phyloP scores from a whole-genome alignment of 805 yeast genomes.

The Candida tammaniensis region DNA sequence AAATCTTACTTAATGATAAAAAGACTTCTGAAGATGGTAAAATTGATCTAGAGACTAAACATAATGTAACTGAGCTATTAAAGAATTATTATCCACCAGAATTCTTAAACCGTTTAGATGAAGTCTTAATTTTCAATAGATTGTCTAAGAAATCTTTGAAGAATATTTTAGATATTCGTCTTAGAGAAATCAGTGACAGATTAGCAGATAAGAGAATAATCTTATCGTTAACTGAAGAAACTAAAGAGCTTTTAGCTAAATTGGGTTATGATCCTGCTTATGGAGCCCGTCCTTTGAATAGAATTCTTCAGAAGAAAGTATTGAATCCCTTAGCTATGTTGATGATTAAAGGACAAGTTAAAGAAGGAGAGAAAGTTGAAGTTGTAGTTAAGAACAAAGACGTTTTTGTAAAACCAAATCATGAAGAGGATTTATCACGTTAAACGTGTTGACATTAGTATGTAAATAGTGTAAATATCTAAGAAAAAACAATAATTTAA shows the following conservation, averaged over 20 bases:
- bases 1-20: conserved; percentile 67
- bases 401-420: conserved; percentile 31
- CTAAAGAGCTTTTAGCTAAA: conserved; percentile 75
- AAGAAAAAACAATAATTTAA: background rate
- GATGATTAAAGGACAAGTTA: conserved; percentile 76
- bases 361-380: conserved; percentile 30
- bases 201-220: conserved; percentile 74
- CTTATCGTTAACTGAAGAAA: conserved; percentile 52
- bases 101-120: conserved; percentile 91
- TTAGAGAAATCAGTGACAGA: conserved; percentile 77
- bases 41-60: conserved; percentile 53
- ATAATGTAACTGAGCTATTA: conserved; percentile 64
- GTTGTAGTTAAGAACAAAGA: conserved; percentile 25
- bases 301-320: conserved; percentile 79
- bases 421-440: conserved; percentile 15
- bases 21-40: conserved; percentile 57
- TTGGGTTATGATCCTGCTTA: conserved; percentile 88
- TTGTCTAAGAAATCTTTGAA: conserved; percentile 72
- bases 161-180: conserved; percentile 80
- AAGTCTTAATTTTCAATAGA: conserved; percentile 89
- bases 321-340: conserved; percentile 84
- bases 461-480: conserved; percentile 4
- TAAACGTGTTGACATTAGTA: background rate
- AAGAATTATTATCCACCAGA: conserved; percentile 85
- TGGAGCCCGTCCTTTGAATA: conserved; percentile 95